Percentiles rank a stretch among this genome's conserved stretches.
phyloP scores from a whole-genome alignment of 208 protist species.

The Acanthamoeba lenticulata region DNA sequence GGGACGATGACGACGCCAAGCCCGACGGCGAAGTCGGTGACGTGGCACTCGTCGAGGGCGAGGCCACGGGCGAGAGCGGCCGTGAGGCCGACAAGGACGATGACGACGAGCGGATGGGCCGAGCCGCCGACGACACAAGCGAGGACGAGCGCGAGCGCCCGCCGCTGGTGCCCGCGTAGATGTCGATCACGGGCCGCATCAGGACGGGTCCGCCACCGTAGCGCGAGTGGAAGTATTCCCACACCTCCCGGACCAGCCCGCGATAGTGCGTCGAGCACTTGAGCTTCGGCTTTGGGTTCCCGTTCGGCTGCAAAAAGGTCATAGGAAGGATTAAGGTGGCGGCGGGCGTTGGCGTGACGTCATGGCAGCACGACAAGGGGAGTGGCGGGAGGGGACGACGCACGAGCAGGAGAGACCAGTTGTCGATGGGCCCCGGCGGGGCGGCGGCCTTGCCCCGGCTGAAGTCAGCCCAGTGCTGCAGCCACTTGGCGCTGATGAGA shows the following conservation, averaged over 20 bases:
- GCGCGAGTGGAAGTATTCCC: slow-evolving; percentile 19
- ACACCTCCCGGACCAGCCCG: slow-evolving; percentile 47
- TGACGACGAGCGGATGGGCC: neutral
- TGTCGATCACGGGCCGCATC: neutral
- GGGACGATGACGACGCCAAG: neutral
- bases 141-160: neutral
- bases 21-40: neutral
- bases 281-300: neutral
- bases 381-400: neutral
- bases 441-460: neutral
- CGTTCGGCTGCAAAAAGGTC: neutral
- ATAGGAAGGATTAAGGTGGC: neutral
- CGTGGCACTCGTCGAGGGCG: neutral
- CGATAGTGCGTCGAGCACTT: slow-evolving; percentile 12
- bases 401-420: neutral
- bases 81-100: neutral
- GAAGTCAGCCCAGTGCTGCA: neutral
- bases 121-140: no score
- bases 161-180: neutral
- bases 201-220: neutral
- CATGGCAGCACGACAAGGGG: neutral
- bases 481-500: neutral
- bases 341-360: neutral
- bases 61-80: neutral
- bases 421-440: slow-evolving; percentile 47